These are phyloP conservation scores for Cytospora chrysosperma DNA, from an alignment of 2,329 filamentous ascomycete species.

Conservation along the genomic window DNA sequence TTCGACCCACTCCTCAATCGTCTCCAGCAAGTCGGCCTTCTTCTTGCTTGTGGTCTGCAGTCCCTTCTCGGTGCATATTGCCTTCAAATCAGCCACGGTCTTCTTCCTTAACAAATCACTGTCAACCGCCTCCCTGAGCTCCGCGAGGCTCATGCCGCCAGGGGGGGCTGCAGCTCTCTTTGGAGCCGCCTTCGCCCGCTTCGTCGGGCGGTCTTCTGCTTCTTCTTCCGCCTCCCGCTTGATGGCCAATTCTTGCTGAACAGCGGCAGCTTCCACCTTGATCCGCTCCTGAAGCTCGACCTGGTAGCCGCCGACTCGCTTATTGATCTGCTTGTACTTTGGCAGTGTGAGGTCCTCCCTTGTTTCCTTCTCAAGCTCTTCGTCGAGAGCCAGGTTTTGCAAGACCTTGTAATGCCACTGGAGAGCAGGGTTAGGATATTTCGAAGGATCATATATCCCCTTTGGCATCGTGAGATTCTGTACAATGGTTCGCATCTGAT, in stretches of 20 bases:
- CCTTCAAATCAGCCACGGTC: constrained; percentile 54
- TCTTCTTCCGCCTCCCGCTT: constrained; percentile 53
- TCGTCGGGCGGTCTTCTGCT: constrained; percentile 40
- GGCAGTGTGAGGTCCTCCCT: constrained; percentile 77
- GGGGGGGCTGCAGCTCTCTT: constrained; percentile 28
- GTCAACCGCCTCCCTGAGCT: constrained; percentile 46
- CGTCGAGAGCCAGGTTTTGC: constrained; percentile 86
- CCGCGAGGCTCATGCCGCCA: constrained; percentile 42
- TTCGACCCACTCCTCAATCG: constrained; percentile 57
- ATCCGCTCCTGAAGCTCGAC: constrained; percentile 73
- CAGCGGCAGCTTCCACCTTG: constrained; percentile 49
- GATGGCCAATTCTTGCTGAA: constrained; percentile 40
- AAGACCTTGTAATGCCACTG: constrained; percentile 98
- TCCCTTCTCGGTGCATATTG: constrained; percentile 47
- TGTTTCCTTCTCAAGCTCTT: constrained; percentile 75
- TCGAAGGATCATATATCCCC: constrained; percentile 76
- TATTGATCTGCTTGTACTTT: constrained; percentile 83
- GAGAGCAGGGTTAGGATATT: constrained; percentile 86
- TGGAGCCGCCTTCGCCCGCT: constrained; percentile 42
- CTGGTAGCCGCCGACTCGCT: constrained; percentile 77
- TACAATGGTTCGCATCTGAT: constrained; percentile 78
- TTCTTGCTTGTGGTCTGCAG: constrained; percentile 46
- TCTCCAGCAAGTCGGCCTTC: constrained; percentile 56
- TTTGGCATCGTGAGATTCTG: constrained; percentile 88
- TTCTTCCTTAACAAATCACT: constrained; percentile 51